Evolutionary conservation across 352 stramenopile species (phyloP).

Genomic region (Globisporangium camurandrum): DNA sequence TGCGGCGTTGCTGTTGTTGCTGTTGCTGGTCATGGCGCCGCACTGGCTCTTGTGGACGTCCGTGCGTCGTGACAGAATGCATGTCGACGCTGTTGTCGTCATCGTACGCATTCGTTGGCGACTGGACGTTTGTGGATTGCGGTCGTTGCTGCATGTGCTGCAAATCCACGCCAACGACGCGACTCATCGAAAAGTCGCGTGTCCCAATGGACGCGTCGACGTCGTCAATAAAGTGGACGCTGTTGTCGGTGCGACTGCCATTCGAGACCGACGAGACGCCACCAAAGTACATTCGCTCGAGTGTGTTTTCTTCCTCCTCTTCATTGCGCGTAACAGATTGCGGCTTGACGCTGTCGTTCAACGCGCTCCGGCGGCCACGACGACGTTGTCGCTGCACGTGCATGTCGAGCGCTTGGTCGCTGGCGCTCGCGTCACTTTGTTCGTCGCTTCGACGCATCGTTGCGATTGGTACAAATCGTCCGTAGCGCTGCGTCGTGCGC

Average conservation of each 20-base stretch:
- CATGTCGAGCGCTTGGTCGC: background rate
- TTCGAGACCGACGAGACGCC: slow-evolving; percentile 65
- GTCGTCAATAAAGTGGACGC: slow-evolving; percentile 57
- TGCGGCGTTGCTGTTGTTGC: no score
- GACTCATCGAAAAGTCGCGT: slow-evolving; percentile 35
- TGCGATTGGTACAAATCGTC: slow-evolving; percentile 24
- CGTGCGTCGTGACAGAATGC: no score
- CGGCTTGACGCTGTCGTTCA: no score
- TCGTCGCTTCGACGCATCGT: background rate
- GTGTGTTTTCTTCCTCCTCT: background rate
- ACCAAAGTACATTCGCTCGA: slow-evolving; percentile 58
- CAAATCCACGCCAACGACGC: slow-evolving; percentile 21
- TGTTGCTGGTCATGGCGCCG: background rate
- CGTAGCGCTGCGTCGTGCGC: slow-evolving; percentile 31
- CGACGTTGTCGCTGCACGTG: no score
- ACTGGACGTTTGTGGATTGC: slow-evolving; percentile 3
- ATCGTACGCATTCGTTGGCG: slow-evolving; percentile 2
- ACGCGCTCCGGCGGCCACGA: no score
- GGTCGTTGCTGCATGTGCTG: slow-evolving; percentile 6
- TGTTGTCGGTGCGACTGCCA: slow-evolving; percentile 42
- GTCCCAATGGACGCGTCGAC: slow-evolving; percentile 30
- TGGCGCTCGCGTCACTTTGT: background rate
- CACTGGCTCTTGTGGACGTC: background rate
- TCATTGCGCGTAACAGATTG: no score
- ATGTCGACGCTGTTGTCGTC: background rate